A percentile compares a stretch with the other conserved stretches of the same genome.
Evolutionary conservation across 306 rosid species (phyloP).

Genomic region (Parietaria judaica): DNA sequence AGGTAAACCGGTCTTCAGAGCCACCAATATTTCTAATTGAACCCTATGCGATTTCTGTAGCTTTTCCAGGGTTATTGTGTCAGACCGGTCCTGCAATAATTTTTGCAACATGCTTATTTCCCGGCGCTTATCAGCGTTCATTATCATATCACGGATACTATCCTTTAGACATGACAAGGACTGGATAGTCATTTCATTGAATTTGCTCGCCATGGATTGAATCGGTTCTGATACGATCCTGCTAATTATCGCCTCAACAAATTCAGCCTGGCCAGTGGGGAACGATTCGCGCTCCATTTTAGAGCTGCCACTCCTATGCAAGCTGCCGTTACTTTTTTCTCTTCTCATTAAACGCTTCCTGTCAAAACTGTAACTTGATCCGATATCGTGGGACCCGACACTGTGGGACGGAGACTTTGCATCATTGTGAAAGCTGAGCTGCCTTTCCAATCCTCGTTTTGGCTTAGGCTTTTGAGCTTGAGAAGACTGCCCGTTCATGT

Average conservation of each 20-base stretch:
- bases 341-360: slow-evolving; percentile 52
- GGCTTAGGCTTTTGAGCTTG: slow-evolving; percentile 55
- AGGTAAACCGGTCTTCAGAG: slow-evolving; percentile 62
- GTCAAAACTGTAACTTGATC: slow-evolving; percentile 69
- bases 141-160: slow-evolving; percentile 56
- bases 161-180: slow-evolving; percentile 48
- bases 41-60: slow-evolving; percentile 62
- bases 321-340: slow-evolving; percentile 62
- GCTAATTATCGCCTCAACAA: slow-evolving; percentile 57
- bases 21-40: slow-evolving; percentile 83
- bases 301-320: slow-evolving; percentile 55
- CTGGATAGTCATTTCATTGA: slow-evolving; percentile 68
- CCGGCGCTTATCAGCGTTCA: slow-evolving; percentile 55
- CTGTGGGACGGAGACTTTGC: slow-evolving; percentile 78
- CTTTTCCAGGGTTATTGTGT: slow-evolving; percentile 56
- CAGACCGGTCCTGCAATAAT: slow-evolving; percentile 65
- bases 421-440: slow-evolving; percentile 80
- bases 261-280: slow-evolving; percentile 50
- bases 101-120: slow-evolving; percentile 53
- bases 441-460: slow-evolving; percentile 61
- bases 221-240: slow-evolving; percentile 69
- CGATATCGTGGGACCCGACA: slow-evolving; percentile 85
- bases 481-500: slow-evolving; percentile 52
- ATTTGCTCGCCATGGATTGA: slow-evolving; percentile 60
- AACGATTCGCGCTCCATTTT: slow-evolving; percentile 59